Base-by-base conservation (phyloP, 2,329 filamentous ascomycete genomes). In the Ascochyta rabiei region DNA sequence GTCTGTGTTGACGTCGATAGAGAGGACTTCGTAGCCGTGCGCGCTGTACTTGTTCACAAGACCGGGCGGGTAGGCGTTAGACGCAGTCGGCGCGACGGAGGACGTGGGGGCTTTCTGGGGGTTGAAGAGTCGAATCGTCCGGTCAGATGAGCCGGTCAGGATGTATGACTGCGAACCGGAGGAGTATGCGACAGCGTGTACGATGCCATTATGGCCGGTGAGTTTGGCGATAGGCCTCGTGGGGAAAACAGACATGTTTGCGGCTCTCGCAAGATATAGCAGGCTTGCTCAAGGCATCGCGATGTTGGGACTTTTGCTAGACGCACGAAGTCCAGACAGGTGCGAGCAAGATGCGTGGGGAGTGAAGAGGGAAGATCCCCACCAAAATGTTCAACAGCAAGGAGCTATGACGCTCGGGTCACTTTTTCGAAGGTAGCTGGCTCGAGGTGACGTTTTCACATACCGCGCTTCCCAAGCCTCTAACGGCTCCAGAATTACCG, bases 21-120 rank as follows among this genome's bases (percentile, higher is more conserved):
- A 89, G 56, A 97, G 87, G 7, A 99, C 89, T 65, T 93, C 89
- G 79, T 99, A 96, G 63, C 91, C 93, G 77, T 99, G 95, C 2
- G 90, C 91, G 31, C 87, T 80, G 78, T 96, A 99, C 31, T 86
- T 90, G 76, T 97, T 93, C 70, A 99, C 91, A 3, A 95, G 86
- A 1, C 75, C 68, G 2, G 68, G 41, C 61, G 71, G 34, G 40
- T 59, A 62, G 16, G 60, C 47, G n/a, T 61, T 54, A 62, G 66
- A 62, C 26, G 59, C 28, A 57, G 66, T 51, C 37, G 72, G 55
- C 51, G 72, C 70, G 69, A 74, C 69, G 63, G 75, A 73, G 38
- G 63, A 64, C 9, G 63, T 54, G 10, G 71, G 71, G 56, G 77
- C 80, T 48, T 84, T 82, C 46, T 80, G 79, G 1, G 89, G 89